These are phyloP conservation scores for Aspergillus viridinutans DNA, from an alignment of 2,329 filamentous ascomycete genomes.

Conservation along the genomic window DNA sequence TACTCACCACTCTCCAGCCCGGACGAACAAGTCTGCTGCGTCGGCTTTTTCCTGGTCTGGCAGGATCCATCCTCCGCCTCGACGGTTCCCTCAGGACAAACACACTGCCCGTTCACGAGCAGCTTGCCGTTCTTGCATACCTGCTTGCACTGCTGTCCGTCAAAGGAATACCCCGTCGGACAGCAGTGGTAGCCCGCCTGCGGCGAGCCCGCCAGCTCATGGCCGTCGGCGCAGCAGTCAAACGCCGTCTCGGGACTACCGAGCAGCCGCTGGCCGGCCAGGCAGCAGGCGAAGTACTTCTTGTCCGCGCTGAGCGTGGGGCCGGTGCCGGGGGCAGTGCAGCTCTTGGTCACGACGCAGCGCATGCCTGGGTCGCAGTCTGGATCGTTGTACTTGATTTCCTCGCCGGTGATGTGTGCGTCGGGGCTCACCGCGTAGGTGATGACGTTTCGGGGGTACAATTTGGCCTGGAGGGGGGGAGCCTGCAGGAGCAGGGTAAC, in stretches of 20 bases:
- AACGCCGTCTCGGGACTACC: conserved; percentile 9
- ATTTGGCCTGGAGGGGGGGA: neutral
- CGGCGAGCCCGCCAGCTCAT: conserved; percentile 9
- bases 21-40: conserved; percentile 3
- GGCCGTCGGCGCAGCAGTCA: conserved; percentile 9
- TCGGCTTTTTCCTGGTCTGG: neutral
- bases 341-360: conserved; percentile 4
- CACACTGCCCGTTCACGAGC: conserved; percentile 7
- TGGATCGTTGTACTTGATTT: conserved; percentile 4
- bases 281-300: conserved; percentile 9
- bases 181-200: conserved; percentile 7
- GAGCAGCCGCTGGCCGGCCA: conserved; percentile 2
- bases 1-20: conserved; percentile 4
- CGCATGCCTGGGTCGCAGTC: conserved; percentile 2
- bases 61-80: conserved; percentile 2
- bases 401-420: neutral
- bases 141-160: conserved; percentile 6
- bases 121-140: conserved; percentile 6
- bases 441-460: neutral
- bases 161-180: conserved; percentile 5
- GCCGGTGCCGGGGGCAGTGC: neutral
- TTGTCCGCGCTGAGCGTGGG: conserved; percentile 7
- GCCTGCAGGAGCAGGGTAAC: neutral
- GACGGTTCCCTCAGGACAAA: neutral
- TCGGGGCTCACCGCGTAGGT: neutral